Conservation (phyloP, 129 eudicot genomes). For the Chrysanthemum makinoi region DNA sequence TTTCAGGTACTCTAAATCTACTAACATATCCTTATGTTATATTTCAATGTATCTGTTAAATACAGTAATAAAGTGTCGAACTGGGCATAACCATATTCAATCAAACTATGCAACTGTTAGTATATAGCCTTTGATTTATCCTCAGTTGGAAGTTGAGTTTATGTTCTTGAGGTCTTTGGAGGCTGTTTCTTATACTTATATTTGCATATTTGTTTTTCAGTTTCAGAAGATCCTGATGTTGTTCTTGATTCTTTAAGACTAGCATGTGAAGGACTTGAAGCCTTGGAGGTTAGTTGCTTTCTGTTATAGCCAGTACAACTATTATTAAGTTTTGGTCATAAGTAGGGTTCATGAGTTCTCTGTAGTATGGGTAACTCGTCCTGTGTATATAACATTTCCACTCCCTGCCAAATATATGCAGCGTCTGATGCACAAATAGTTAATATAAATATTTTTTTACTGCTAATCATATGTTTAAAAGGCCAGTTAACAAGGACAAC, state of each 20-base stretch:
- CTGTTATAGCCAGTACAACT: background rate
- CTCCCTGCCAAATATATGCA: too few species aligned
- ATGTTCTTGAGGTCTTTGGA: background rate
- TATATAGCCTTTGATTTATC: background rate
- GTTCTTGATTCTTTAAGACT: conserved; percentile 73
- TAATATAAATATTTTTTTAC: too few species aligned
- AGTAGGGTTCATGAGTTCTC: background rate
- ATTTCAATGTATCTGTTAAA: background rate
- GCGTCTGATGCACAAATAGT: too few species aligned
- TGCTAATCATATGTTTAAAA: too few species aligned
- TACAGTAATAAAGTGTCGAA: background rate
- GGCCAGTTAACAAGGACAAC: too few species aligned
- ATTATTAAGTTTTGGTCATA: background rate
- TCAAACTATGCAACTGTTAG: background rate
- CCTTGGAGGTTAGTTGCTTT: conserved; percentile 66
- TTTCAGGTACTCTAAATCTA: conserved; percentile 51
- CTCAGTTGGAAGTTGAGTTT: background rate
- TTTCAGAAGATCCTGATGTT: conserved; percentile 55
- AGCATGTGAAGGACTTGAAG: conserved; percentile 83
- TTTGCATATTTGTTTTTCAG: conserved; percentile 33
- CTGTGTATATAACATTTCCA: too few species aligned
- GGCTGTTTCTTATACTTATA: background rate
- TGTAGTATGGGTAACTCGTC: too few species aligned
- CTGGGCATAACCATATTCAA: background rate
- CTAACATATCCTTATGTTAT: background rate